Conservation (phyloP, 306 rosid genomes). For the Acacia acuminata region DNA sequence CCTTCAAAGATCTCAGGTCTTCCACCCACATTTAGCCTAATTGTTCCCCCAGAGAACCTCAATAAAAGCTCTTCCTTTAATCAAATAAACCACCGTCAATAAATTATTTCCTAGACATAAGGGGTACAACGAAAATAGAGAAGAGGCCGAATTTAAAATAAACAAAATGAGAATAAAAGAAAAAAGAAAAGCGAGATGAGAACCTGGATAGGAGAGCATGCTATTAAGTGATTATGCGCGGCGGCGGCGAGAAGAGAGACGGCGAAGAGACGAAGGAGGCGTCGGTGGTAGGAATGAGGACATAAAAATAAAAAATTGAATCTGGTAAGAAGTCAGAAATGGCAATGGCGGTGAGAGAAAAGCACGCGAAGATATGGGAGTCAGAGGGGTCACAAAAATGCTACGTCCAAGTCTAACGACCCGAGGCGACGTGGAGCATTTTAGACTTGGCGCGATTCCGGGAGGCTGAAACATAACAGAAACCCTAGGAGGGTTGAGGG, state of each 20-base stretch:
- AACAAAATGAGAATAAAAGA: neutral
- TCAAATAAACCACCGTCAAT: slow-evolving; percentile 1
- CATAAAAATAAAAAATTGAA: neutral
- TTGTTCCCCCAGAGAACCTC: neutral
- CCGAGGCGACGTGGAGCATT: neutral
- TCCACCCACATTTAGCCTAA: neutral
- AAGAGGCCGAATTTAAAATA: neutral
- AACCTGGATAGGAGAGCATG: slow-evolving; percentile 45
- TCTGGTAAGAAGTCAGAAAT: neutral
- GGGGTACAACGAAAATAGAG: neutral
- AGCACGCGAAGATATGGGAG: slow-evolving; percentile 15
- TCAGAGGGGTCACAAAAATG: neutral
- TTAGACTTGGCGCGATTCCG: slow-evolving; percentile 10
- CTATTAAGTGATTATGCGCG: slow-evolving; percentile 3
- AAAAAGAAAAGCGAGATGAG: neutral
- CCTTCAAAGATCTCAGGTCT: slow-evolving; percentile 24
- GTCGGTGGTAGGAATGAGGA: neutral
- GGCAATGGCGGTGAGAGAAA: slow-evolving; percentile 9
- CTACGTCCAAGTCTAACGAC: neutral
- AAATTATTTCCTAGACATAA: neutral
- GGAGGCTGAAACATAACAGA: no score
- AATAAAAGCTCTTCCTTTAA: neutral
- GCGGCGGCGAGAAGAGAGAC: neutral
- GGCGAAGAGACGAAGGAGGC: neutral
- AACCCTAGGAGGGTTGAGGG: neutral